A percentile compares a stretch with the other conserved stretches of the same genome.
phyloP scores from a whole-genome alignment of 2,329 filamentous ascomycete genomes.

The Ambrosiella beaveri region DNA sequence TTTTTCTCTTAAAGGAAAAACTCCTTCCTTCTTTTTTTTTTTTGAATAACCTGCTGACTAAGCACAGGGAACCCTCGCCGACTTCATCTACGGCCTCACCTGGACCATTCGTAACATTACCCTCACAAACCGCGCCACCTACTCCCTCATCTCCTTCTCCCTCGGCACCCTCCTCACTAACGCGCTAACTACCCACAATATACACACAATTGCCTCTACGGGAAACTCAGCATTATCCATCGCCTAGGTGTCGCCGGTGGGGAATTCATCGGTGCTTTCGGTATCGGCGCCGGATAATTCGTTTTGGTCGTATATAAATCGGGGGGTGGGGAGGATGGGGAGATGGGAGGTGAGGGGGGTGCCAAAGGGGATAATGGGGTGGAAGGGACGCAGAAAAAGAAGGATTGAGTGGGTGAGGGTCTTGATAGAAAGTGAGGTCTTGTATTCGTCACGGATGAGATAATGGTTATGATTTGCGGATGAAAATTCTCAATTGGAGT shows the following conservation, averaged over 20 bases:
- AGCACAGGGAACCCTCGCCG: slow-evolving; percentile 15
- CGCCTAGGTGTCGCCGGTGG: slow-evolving; percentile 14
- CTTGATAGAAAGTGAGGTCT: too few species aligned
- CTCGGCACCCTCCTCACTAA: slow-evolving; percentile 14
- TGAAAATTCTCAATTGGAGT: too few species aligned
- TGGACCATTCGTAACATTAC: slow-evolving; percentile 22
- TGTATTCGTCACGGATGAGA: too few species aligned
- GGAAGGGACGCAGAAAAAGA: neutral
- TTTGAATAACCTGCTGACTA: neutral
- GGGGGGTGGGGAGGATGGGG: slow-evolving; percentile 17
- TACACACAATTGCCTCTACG: slow-evolving; percentile 24
- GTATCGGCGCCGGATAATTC: slow-evolving; percentile 16
- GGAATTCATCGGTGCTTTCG: slow-evolving; percentile 15
- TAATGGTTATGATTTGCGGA: too few species aligned
- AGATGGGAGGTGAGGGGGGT: neutral
- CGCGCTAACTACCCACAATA: slow-evolving; percentile 13
- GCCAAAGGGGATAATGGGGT: neutral
- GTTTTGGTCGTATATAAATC: slow-evolving; percentile 28
- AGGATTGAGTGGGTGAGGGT: neutral
- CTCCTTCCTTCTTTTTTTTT: neutral
- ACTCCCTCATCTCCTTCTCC: slow-evolving; percentile 21
- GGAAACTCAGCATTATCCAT: slow-evolving; percentile 15
- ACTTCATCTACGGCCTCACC: slow-evolving; percentile 19
- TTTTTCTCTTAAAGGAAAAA: neutral
- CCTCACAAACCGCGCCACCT: slow-evolving; percentile 14